A percentile compares a stretch with the other conserved stretches of the same genome.
Evolutionary conservation across 106 monocot species (phyloP).

Genomic region (Allium cepa): DNA sequence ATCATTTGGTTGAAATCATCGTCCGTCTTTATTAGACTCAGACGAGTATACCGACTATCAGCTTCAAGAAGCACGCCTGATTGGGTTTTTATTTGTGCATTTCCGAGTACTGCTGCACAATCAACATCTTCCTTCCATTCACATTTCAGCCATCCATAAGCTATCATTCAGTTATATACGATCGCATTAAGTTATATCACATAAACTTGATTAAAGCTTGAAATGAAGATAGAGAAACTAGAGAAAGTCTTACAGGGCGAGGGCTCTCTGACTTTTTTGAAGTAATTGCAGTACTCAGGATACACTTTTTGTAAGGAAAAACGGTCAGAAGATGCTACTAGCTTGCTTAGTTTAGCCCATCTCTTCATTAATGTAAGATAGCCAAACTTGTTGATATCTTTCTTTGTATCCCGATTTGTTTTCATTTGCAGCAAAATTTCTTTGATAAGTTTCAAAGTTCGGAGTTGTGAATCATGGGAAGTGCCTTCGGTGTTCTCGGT

Average conservation of each 20-base stretch:
- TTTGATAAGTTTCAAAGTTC: no score
- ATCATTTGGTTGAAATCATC: no score
- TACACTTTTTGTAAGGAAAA: no score
- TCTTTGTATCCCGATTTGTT: conserved; percentile 1
- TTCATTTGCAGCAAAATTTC: conserved; percentile 9
- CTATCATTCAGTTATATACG: conserved; percentile 53
- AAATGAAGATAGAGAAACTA: conserved; percentile 7
- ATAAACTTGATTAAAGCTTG: neutral
- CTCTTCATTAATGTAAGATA: conserved; percentile 25
- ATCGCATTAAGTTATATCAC: neutral
- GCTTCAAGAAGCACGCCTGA: conserved; percentile 17
- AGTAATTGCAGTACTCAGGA: no score
- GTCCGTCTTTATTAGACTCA: conserved; percentile 28
- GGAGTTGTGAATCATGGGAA: no score
- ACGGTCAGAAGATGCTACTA: conserved; percentile 11
- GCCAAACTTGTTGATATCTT: conserved; percentile 59
- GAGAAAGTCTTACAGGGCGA: conserved; percentile 29
- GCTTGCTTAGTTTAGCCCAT: conserved; percentile 34
- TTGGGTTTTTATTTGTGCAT: neutral
- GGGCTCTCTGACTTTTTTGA: no score
- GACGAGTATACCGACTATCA: conserved; percentile 25
- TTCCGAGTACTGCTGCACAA: conserved; percentile 32
- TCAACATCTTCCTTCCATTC: conserved; percentile 16
- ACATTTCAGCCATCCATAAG: conserved; percentile 55
- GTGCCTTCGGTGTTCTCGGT: no score